Evolutionary conservation across 345 rosid species (phyloP).

Genomic region (Mallotus nudiflorus): DNA sequence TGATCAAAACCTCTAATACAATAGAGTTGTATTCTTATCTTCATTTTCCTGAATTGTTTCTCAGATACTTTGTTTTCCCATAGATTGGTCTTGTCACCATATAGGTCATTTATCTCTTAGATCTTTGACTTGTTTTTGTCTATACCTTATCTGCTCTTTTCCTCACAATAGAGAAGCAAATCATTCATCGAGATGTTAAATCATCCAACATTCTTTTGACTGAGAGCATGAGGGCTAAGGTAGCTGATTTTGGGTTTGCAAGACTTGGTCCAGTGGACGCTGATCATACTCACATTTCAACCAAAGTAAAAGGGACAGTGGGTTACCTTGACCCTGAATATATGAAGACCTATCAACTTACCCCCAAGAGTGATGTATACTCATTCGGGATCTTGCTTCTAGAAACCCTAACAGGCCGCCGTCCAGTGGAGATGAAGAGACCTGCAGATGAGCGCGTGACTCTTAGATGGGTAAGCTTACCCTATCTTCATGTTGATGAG

Average conservation of each 20-base stretch:
- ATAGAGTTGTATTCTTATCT: not conserved
- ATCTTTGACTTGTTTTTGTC: constrained; percentile 7
- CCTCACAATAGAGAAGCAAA: constrained; percentile 67
- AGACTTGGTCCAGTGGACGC: constrained; percentile 66
- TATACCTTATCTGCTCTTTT: not conserved
- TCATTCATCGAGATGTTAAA: constrained; percentile 93
- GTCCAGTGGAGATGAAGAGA: constrained; percentile 73
- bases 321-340: constrained; percentile 98
- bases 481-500: constrained; percentile 1
- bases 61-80: not conserved
- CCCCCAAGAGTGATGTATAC: constrained; percentile 86
- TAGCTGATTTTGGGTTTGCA: constrained; percentile 95
- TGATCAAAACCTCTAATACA: not conserved
- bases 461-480: constrained; percentile 77
- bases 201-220: constrained; percentile 93
- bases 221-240: constrained; percentile 92
- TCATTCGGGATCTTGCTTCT: constrained; percentile 87
- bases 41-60: not conserved
- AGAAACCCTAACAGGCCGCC: constrained; percentile 87
- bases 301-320: constrained; percentile 92
- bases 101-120: not conserved
- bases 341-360: constrained; percentile 91
- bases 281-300: constrained; percentile 72
- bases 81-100: not conserved
- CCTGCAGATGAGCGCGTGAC: constrained; percentile 70